A percentile compares a stretch with the other conserved stretches of the same genome.
phyloP scores from a whole-genome alignment of 495 filamentous ascomycete species.

The Glarea lozoyensis region DNA sequence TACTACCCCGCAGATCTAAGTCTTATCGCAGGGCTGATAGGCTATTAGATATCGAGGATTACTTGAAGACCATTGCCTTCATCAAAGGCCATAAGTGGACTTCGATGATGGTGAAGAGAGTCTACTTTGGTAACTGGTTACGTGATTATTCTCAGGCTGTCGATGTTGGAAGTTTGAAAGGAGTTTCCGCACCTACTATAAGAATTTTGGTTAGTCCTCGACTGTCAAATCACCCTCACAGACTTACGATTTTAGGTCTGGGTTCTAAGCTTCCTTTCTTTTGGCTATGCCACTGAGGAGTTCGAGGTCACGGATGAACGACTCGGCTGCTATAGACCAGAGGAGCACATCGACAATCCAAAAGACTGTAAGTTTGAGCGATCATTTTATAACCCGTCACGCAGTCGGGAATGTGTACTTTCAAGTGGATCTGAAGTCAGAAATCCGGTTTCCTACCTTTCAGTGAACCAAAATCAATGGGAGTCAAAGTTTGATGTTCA shows the following conservation, averaged over 20 bases:
- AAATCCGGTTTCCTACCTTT: too few relatives aligned
- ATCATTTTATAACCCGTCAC: background rate
- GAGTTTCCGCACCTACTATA: slow-evolving; percentile 82
- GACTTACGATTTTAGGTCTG: slow-evolving; percentile 25
- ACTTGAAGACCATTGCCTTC: slow-evolving; percentile 81
- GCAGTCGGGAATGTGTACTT: too few relatives aligned
- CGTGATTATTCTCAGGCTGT: slow-evolving; percentile 79
- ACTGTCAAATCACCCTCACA: too few relatives aligned
- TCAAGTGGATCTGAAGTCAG: too few relatives aligned
- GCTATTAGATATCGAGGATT: slow-evolving; percentile 70
- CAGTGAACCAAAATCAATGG: too few relatives aligned
- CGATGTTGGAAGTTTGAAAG: slow-evolving; percentile 85
- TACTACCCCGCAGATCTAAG: background rate
- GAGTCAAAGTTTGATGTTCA: too few relatives aligned
- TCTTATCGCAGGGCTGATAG: slow-evolving; percentile 1
- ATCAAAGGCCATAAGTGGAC: slow-evolving; percentile 93
- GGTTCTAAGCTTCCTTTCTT: slow-evolving; percentile 50
- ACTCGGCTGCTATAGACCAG: slow-evolving; percentile 80
- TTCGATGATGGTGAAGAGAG: slow-evolving; percentile 74
- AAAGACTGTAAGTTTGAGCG: slow-evolving; percentile 26
- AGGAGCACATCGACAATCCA: slow-evolving; percentile 85
- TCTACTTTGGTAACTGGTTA: slow-evolving; percentile 85
- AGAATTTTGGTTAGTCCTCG: slow-evolving; percentile 55
- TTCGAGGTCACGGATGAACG: slow-evolving; percentile 86
- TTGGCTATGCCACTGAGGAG: slow-evolving; percentile 80